Evolutionary conservation across 768 basidiomycete genomes (phyloP).

Genomic region (Mycena pura): DNA sequence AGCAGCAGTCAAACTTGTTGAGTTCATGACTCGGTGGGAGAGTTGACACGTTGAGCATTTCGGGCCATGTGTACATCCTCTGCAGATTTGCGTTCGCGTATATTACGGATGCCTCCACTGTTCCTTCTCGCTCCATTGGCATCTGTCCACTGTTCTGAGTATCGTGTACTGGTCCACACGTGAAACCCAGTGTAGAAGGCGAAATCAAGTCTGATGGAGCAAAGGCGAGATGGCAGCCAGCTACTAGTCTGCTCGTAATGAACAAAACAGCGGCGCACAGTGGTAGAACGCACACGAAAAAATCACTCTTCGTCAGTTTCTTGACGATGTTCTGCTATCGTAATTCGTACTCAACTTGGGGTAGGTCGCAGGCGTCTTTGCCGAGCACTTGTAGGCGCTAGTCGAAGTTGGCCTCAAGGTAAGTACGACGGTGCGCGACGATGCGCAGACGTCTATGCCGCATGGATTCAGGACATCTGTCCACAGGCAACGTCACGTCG

Average conservation of each 20-base stretch:
- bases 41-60: too few relatives aligned
- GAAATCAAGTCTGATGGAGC: too few relatives aligned
- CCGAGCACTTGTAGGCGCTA: slow-evolving; percentile 72
- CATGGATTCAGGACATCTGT: slow-evolving; percentile 89
- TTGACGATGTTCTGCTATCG: slow-evolving; percentile 80
- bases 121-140: too few relatives aligned
- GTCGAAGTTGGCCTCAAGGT: slow-evolving; percentile 92
- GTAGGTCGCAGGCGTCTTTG: slow-evolving; percentile 87
- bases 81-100: too few relatives aligned
- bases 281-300: slow-evolving; percentile 72
- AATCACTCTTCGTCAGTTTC: slow-evolving; percentile 73
- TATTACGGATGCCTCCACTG: too few relatives aligned
- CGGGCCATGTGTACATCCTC: too few relatives aligned
- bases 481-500: too few relatives aligned
- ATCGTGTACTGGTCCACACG: too few relatives aligned
- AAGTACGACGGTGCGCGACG: slow-evolving; percentile 81
- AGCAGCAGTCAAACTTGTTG: too few relatives aligned
- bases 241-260: slow-evolving; percentile 47
- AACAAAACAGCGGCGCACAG: slow-evolving; percentile 7
- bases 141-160: too few relatives aligned
- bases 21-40: too few relatives aligned
- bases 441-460: slow-evolving; percentile 83
- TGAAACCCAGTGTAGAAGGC: too few relatives aligned
- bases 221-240: slow-evolving; percentile 79
- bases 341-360: slow-evolving; percentile 98